These are phyloP conservation scores for Penstemon eatonii DNA, from an alignment of 257 asterid genomes.

Conservation along the genomic window DNA sequence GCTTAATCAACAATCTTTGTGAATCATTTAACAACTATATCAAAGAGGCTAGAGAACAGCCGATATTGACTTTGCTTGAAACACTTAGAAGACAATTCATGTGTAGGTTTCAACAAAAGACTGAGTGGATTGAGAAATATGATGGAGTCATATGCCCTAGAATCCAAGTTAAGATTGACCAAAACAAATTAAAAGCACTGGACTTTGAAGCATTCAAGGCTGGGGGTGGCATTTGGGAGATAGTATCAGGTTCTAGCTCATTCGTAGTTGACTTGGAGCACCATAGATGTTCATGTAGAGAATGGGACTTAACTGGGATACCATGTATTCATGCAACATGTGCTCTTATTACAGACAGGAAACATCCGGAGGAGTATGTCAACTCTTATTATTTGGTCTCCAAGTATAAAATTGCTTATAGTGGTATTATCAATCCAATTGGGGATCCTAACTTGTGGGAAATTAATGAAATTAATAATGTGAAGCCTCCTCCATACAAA, in stretches of 20 bases:
- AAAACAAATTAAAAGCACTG: neutral
- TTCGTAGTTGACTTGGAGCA: no score
- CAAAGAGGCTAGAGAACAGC: neutral
- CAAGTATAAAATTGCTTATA: no score
- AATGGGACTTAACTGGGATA: neutral
- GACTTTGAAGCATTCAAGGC: neutral
- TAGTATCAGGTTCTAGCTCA: no score
- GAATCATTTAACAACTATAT: neutral
- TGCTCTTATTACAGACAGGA: neutral
- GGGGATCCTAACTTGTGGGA: no score
- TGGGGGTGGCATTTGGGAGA: no score
- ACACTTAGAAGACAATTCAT: neutral
- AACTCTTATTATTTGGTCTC: no score
- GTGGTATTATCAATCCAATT: no score
- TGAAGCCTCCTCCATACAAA: neutral
- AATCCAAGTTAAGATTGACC: neutral
- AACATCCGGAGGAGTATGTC: no score
- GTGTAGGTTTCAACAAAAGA: neutral
- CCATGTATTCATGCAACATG: slow-evolving; percentile 1
- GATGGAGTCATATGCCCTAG: neutral
- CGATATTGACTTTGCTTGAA: neutral
- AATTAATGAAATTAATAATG: neutral
- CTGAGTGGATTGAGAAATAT: neutral
- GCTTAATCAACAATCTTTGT: neutral
- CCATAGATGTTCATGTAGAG: neutral